Conservation (phyloP, 2,329 filamentous ascomycete genomes). For the Xylariaceae sp. region DNA sequence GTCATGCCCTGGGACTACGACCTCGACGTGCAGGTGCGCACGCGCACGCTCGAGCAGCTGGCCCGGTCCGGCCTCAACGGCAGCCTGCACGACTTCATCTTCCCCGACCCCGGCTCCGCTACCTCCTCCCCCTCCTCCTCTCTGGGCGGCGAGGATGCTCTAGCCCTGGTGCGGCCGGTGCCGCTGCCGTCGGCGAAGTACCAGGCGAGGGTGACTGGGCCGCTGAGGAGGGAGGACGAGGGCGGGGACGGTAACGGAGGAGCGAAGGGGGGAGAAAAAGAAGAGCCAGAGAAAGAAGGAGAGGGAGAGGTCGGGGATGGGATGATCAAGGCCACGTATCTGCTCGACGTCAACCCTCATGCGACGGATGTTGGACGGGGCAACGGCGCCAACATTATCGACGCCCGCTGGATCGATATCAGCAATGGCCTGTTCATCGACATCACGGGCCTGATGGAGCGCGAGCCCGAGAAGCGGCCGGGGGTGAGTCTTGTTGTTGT, state of each 20-base stretch:
- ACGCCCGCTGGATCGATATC: slow-evolving; percentile 75
- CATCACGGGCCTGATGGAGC: slow-evolving; percentile 69
- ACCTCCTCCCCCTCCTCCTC: too few species aligned
- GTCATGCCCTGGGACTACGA: slow-evolving; percentile 82
- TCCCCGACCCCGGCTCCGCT: slow-evolving; percentile 25
- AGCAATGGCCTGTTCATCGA: slow-evolving; percentile 74
- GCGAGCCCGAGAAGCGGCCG: slow-evolving; percentile 48
- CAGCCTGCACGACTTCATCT: slow-evolving; percentile 53
- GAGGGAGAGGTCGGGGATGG: neutral
- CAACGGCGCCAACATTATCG: slow-evolving; percentile 71
- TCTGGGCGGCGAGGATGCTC: too few species aligned
- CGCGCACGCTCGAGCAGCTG: slow-evolving; percentile 57
- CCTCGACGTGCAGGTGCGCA: slow-evolving; percentile 71
- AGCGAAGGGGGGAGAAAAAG: slow-evolving; percentile 20
- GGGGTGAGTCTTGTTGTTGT: too few species aligned
- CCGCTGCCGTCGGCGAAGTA: slow-evolving; percentile 13
- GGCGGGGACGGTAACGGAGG: neutral
- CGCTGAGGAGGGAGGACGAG: neutral
- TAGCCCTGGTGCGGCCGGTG: too few species aligned
- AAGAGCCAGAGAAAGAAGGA: neutral
- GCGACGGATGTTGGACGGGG: slow-evolving; percentile 52
- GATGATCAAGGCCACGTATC: slow-evolving; percentile 41
- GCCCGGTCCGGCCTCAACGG: slow-evolving; percentile 61
- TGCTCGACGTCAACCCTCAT: slow-evolving; percentile 73
- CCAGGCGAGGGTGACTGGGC: slow-evolving; percentile 28